Evolutionary conservation across 1,284 basidiomycete species (phyloP), one percentile per base, ranked within the genome.

Genomic region (Sporisorium reilianum): DNA sequence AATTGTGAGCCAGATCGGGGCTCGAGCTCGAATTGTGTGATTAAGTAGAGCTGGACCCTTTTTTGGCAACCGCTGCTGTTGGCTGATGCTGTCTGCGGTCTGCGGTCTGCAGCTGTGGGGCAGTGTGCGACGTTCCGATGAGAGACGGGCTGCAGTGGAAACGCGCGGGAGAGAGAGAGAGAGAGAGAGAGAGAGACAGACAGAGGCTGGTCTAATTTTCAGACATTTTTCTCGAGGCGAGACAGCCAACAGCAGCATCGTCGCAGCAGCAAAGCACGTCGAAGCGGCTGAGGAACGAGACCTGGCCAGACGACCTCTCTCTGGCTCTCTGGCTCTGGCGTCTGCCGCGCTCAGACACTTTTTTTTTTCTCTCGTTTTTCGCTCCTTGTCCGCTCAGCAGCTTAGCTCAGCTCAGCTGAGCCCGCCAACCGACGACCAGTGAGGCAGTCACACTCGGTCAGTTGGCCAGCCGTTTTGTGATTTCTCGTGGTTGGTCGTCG

Each of bases 401-500:
- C 51, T 26, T 14, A 28, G 23, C 23, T n/a, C 51, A 55, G 18
- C 30, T 16, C 30, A 46, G 54, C 44, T 9, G 44, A 54, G 41
- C 41, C 40, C 22, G 40, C 40, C 26, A 42, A 28, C 23, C n/a
- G n/a, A n/a, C n/a, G n/a, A n/a, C 20, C 28, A 23, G 32, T 11
- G 20, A 50, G 48, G 22, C 32, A 22, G n/a, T 30, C 32, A 34
- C 5, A 22, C 9, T 45, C 30, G 20, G 18, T 25, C 22, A 36
- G 20, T 34, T 34, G 22, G 30, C 32, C 28, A 23, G 22, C 40
- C 50, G n/a, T 23, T 51, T 14, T 38, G 18, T 38, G 23, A 22
- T 18, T 28, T 14, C 9, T 25, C 46, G 46, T 49, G 30, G 48
- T 36, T 32, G 44, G 44, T 55, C 54, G 54, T 56, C 55, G 26